Conservation (phyloP, 2,329 filamentous ascomycete species). For the Colletotrichum somersetense region DNA sequence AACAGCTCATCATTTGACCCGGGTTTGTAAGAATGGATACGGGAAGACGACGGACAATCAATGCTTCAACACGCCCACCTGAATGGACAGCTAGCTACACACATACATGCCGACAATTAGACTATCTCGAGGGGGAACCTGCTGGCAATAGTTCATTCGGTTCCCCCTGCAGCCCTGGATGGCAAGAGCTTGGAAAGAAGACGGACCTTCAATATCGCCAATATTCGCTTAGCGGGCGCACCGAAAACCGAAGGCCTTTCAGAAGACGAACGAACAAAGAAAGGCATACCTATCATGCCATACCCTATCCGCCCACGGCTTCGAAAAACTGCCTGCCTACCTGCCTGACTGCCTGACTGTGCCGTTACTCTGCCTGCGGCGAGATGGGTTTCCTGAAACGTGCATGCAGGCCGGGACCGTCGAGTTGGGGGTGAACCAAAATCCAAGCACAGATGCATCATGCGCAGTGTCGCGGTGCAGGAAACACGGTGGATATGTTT, state of each 20-base stretch:
- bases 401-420: neutral
- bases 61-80: slow-evolving; percentile 25
- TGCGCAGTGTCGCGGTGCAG: slow-evolving; percentile 26
- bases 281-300: too few species aligned
- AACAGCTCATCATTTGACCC: neutral
- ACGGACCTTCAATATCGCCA: neutral
- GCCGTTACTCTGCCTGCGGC: neutral
- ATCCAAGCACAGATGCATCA: slow-evolving; percentile 5
- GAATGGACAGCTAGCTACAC: slow-evolving; percentile 15
- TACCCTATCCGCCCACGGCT: neutral
- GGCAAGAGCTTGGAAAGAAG: neutral
- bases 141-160: slow-evolving; percentile 4
- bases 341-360: too few species aligned
- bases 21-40: slow-evolving; percentile 5
- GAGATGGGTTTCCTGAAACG: slow-evolving; percentile 6
- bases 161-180: neutral
- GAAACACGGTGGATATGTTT: neutral
- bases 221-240: neutral
- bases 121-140: slow-evolving; percentile 5
- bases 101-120: neutral
- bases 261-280: neutral
- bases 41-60: slow-evolving; percentile 27
- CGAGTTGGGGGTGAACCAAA: neutral
- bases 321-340: neutral
- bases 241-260: neutral